These are phyloP conservation scores for Sanghuangporus weigelae DNA, from an alignment of 1,284 basidiomycete species.

Conservation along the genomic window DNA sequence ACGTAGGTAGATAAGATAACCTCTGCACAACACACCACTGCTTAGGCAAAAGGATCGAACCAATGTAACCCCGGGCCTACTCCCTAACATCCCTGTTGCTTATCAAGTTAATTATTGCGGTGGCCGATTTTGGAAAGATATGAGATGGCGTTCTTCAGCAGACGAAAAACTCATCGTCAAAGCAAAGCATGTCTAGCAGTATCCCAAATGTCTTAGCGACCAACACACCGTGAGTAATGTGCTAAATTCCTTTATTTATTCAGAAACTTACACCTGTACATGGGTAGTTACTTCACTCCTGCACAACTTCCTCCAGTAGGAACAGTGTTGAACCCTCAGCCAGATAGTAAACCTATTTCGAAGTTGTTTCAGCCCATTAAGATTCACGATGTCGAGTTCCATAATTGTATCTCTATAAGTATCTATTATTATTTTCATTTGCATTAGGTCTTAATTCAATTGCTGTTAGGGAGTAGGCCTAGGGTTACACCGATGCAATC, in stretches of 20 bases:
- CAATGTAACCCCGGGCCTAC: no score
- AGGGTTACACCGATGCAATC: no score
- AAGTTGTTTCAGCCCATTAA: conserved; percentile 59
- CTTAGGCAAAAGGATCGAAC: no score
- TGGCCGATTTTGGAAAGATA: neutral
- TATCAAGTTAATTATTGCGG: neutral
- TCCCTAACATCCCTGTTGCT: neutral
- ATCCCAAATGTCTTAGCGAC: conserved; percentile 12
- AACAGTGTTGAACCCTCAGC: conserved; percentile 39
- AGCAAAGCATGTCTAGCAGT: neutral
- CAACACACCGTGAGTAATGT: conserved; percentile 3
- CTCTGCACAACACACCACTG: no score
- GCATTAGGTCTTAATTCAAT: neutral
- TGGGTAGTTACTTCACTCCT: conserved; percentile 43
- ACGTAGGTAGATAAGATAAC: no score
- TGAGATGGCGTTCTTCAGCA: neutral
- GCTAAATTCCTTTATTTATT: no score
- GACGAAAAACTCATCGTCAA: neutral
- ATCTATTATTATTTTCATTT: neutral
- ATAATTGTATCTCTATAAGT: conserved; percentile 35
- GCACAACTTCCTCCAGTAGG: conserved; percentile 46
- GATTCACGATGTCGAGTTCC: conserved; percentile 43
- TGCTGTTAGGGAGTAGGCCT: conserved; percentile 23
- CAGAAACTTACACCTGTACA: neutral
- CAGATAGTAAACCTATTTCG: conserved; percentile 41